Evolutionary conservation across 345 rosid genomes (phyloP), one percentile per base, ranked within the genome.

Genomic region (Populus davidiana): DNA sequence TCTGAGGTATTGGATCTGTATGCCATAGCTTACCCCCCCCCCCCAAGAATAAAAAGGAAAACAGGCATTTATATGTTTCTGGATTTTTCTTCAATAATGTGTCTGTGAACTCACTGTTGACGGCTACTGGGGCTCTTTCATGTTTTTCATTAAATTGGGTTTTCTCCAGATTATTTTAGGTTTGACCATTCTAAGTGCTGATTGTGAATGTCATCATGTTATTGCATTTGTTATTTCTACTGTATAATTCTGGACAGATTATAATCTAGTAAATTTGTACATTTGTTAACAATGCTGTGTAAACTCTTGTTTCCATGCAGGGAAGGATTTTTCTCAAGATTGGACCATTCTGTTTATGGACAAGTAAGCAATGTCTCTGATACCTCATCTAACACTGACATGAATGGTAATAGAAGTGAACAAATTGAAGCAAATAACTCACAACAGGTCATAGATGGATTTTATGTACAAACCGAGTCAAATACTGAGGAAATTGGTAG

Each of bases 251-350:
- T 50, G 56, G 56, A 50, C 56, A 50, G 21, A 16, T 50, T 71
- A 33, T 31, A 74, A 5, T 43, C 17, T 41, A 39, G 69, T 39
- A 39, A 38, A 54, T 71, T 69, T 20, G 20, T 73, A 17, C 27
- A 43, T 49, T 71, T 64, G 44, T 67, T 33, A 33, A 33, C 35
- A 33, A 33, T 33, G 35, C 35, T 5, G 5, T 33, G 35, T 33
- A 33, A 33, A 33, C 50, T 66, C 33, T 38, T 77, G 63, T 50
- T n/a, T 80, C 47, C 35, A 78, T 70, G 59, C 88, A 95, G 99
- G 95, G 98, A 89, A 78, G 98, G 89, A 75, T 88, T 93, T 86
- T 80, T 91, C 85, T 91, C 94, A 80, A 92, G 90, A 87, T 79
- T 87, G 80, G 98, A 91, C 76, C 86, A 76, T 61, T 88, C 91